Conservation (phyloP, 768 basidiomycete species). For the Mycena epipterygia region DNA sequence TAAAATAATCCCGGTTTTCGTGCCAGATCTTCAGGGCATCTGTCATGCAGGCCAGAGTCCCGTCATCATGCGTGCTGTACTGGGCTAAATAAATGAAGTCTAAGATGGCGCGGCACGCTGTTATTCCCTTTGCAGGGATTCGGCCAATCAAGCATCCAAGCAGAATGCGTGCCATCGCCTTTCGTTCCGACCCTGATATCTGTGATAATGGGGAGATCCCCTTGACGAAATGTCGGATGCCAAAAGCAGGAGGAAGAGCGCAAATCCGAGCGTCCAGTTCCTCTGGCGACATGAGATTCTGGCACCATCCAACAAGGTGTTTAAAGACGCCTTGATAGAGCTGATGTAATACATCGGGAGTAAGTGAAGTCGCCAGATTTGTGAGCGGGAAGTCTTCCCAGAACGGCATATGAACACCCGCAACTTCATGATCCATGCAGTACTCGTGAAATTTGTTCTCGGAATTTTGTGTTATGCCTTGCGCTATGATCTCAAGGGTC, state of each 20-base stretch:
- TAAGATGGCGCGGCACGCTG: constrained; percentile 38
- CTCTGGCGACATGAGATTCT: constrained; percentile 32
- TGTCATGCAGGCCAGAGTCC: constrained; percentile 26
- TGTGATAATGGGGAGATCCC: constrained; percentile 56
- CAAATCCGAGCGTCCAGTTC: constrained; percentile 45
- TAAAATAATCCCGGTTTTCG: constrained; percentile 35
- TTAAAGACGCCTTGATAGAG: constrained; percentile 56
- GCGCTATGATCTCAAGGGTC: neutral
- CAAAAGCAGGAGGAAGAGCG: constrained; percentile 31
- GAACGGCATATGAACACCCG: constrained; percentile 42
- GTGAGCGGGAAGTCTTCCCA: constrained; percentile 49
- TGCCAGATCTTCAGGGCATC: constrained; percentile 28
- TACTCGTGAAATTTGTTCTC: constrained; percentile 5
- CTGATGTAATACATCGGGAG: constrained; percentile 57
- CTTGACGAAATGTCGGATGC: constrained; percentile 52
- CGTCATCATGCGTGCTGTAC: constrained; percentile 36
- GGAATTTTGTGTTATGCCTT: neutral
- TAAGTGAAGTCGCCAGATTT: constrained; percentile 47
- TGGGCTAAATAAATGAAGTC: constrained; percentile 50
- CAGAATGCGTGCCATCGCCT: constrained; percentile 49
- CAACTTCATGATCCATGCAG: constrained; percentile 23
- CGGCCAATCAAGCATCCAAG: constrained; percentile 43
- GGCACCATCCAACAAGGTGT: constrained; percentile 50
- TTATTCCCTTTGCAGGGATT: constrained; percentile 9
- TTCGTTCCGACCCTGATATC: constrained; percentile 54